Evolutionary conservation across 192 early-diverging fungal genomes (phyloP).

Genomic region (Lunasporangiospora selenospora): DNA sequence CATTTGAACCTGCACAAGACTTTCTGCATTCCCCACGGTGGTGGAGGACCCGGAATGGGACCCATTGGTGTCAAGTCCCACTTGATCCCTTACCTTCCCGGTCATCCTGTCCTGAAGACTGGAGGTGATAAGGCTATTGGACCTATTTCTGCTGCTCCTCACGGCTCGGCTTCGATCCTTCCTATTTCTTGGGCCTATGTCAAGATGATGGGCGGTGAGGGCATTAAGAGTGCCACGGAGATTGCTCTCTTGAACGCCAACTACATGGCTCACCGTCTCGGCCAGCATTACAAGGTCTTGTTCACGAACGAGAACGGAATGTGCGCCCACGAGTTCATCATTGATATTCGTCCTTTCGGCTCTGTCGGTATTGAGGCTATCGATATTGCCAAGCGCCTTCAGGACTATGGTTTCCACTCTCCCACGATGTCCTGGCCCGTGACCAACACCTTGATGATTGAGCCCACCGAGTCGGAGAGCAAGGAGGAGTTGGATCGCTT

Average conservation of each 20-base stretch:
- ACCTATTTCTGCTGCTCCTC: slow-evolving; percentile 96
- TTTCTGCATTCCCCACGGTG: slow-evolving; percentile 98
- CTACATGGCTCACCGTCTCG: slow-evolving; percentile 95
- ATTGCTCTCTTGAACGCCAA: slow-evolving; percentile 97
- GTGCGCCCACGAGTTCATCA: slow-evolving; percentile 99
- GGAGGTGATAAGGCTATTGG: slow-evolving; percentile 85
- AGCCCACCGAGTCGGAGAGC: slow-evolving; percentile 98
- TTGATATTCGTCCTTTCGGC: slow-evolving; percentile 93
- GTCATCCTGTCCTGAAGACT: slow-evolving; percentile 82
- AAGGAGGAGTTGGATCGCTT: slow-evolving; percentile 95
- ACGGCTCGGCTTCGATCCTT: slow-evolving; percentile 93
- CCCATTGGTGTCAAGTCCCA: slow-evolving; percentile 95
- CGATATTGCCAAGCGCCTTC: slow-evolving; percentile 98
- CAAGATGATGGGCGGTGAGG: slow-evolving; percentile 97
- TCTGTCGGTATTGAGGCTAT: slow-evolving; percentile 87
- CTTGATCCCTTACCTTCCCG: slow-evolving; percentile 91
- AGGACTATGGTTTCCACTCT: slow-evolving; percentile 99
- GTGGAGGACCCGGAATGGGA: slow-evolving; percentile 98
- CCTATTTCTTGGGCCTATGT: slow-evolving; percentile 99
- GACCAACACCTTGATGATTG: slow-evolving; percentile 98
- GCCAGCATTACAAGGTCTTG: slow-evolving; percentile 90
- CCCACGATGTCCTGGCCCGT: slow-evolving; percentile 99
- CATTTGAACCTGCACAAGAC: slow-evolving; percentile 99
- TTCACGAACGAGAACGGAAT: slow-evolving; percentile 93
- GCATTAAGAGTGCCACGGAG: slow-evolving; percentile 87